Evolutionary conservation across 176 grass and related monocot genomes (phyloP).

Genomic region (Carex littledalei): DNA sequence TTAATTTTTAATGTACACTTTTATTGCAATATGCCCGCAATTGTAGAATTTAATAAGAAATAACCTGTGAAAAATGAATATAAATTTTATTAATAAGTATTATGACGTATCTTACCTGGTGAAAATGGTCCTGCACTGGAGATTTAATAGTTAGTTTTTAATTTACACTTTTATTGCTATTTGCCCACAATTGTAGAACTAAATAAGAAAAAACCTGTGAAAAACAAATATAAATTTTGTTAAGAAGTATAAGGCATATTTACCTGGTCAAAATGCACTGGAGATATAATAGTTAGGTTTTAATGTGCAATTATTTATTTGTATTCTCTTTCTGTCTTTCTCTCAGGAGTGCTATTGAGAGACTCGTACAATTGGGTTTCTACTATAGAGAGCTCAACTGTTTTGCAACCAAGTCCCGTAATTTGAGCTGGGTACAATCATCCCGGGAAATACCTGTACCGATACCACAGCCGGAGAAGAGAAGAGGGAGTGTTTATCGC

Average conservation of each 20-base stretch:
- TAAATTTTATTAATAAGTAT: background rate
- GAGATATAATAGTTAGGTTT: background rate
- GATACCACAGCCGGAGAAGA: constrained; percentile 35
- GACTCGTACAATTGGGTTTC: constrained; percentile 76
- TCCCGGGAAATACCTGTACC: constrained; percentile 38
- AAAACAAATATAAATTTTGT: background rate
- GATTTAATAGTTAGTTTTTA: background rate
- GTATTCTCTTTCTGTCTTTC: background rate
- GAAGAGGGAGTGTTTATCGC: constrained; percentile 70
- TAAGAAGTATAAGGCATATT: background rate
- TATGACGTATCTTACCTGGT: background rate
- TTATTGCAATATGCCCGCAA: background rate
- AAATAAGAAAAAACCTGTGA: background rate
- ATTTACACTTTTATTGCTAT: background rate
- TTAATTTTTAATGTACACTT: background rate
- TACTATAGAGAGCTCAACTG: constrained; percentile 86
- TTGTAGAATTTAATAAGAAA: background rate
- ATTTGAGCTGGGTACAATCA: constrained; percentile 77
- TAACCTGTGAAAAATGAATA: background rate
- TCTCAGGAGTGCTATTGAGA: constrained; percentile 76
- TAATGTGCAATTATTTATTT: background rate
- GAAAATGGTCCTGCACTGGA: background rate
- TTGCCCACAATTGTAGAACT: background rate
- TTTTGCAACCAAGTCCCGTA: constrained; percentile 71
- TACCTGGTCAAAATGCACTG: background rate